Evolutionary conservation across 2,329 filamentous ascomycete genomes (phyloP).

Genomic region (Cyclaneusma minus): DNA sequence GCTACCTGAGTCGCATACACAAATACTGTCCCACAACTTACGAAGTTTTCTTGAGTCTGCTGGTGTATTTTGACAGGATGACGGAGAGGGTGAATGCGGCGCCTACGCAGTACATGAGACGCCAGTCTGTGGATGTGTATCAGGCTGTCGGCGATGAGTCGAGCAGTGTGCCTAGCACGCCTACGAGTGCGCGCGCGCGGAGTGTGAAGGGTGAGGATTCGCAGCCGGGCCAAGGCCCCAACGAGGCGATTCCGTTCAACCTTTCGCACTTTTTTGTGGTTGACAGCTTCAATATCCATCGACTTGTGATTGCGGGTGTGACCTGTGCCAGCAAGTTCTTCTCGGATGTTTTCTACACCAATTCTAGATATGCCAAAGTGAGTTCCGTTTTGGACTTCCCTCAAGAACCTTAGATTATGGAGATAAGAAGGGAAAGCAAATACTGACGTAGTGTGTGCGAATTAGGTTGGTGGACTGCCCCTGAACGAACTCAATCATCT

Average conservation of each 20-base stretch:
- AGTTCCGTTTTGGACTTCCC: slow-evolving; percentile 13
- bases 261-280: slow-evolving; percentile 76
- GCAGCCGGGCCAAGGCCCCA: too few species aligned
- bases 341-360: slow-evolving; percentile 96
- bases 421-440: too few species aligned
- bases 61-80: slow-evolving; percentile 99
- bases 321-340: slow-evolving; percentile 99
- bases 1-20: slow-evolving; percentile 89
- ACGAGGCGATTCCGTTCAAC: slow-evolving; percentile 10
- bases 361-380: slow-evolving; percentile 98
- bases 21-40: slow-evolving; percentile 98
- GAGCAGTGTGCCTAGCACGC: too few species aligned
- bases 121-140: slow-evolving; percentile 15
- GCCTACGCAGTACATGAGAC: slow-evolving; percentile 50
- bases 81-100: slow-evolving; percentile 84
- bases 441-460: slow-evolving; percentile 11
- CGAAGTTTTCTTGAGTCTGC: slow-evolving; percentile 85
- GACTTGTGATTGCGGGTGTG: slow-evolving; percentile 88
- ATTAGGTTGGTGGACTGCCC: slow-evolving; percentile 81
- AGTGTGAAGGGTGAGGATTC: too few species aligned
- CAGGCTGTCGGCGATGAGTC: too few species aligned
- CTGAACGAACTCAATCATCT: slow-evolving; percentile 88
- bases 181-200: too few species aligned
- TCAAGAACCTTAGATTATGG: too few species aligned
- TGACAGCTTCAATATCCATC: slow-evolving; percentile 97